A percentile compares a stretch with the other conserved stretches of the same genome.
Conservation (phyloP, 306 rosid genomes). For the Trichosanthes truncata region DNA sequence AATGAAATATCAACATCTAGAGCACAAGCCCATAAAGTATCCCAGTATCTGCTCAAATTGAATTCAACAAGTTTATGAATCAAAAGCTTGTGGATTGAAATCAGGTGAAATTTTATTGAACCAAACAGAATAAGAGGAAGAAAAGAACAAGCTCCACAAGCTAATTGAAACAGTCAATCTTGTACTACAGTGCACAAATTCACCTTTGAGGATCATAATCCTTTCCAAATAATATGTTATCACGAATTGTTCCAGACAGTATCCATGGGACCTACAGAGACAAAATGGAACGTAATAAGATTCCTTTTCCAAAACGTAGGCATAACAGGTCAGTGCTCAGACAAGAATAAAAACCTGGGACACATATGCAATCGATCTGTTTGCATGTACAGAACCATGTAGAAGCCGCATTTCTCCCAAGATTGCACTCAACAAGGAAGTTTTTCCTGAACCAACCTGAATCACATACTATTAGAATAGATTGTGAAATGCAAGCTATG, state of each 20-base stretch:
- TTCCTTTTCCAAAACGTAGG: slow-evolving; percentile 10
- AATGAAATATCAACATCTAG: slow-evolving; percentile 72
- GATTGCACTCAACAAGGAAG: slow-evolving; percentile 69
- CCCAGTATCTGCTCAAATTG: slow-evolving; percentile 47
- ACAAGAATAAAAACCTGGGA: slow-evolving; percentile 63
- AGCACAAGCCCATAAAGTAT: slow-evolving; percentile 67
- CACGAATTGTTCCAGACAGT: slow-evolving; percentile 83
- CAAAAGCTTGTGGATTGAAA: background rate
- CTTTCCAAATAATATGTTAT: slow-evolving; percentile 81
- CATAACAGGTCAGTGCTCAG: background rate
- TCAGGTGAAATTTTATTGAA: background rate
- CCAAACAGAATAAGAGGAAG: background rate
- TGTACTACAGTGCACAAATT: slow-evolving; percentile 1
- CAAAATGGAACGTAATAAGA: slow-evolving; percentile 16
- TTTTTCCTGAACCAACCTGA: slow-evolving; percentile 98
- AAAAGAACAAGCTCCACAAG: background rate
- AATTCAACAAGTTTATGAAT: slow-evolving; percentile 1
- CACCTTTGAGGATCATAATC: slow-evolving; percentile 62
- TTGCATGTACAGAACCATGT: slow-evolving; percentile 48
- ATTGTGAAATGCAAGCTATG: background rate
- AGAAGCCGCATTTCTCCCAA: slow-evolving; percentile 64
- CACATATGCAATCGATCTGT: slow-evolving; percentile 68
- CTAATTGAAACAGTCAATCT: background rate
- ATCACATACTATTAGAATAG: background rate
- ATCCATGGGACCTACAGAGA: slow-evolving; percentile 83